Evolutionary conservation across 1,139 yeast genomes (phyloP).

Genomic region (Nakaseomyces sp.): DNA sequence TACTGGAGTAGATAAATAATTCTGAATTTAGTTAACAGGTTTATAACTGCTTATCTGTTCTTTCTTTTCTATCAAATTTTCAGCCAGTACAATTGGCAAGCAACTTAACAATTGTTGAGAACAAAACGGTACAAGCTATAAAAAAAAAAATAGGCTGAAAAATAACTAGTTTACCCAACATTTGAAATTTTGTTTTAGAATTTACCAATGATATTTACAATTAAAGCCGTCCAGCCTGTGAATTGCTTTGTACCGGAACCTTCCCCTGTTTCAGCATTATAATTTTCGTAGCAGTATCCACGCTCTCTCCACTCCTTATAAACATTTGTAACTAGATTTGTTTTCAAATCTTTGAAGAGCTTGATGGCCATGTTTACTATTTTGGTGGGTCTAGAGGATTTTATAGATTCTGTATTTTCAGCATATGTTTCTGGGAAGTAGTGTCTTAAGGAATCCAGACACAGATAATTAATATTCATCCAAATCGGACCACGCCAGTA

Average conservation of each 20-base stretch:
- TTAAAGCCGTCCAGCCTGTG: constrained; percentile 88
- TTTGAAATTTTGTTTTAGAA: too few relatives aligned
- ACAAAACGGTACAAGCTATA: too few relatives aligned
- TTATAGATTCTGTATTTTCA: constrained; percentile 11
- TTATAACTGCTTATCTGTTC: too few relatives aligned
- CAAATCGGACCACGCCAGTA: constrained; percentile 97
- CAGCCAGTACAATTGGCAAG: too few relatives aligned
- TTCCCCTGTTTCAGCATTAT: constrained; percentile 64
- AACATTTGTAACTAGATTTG: constrained; percentile 60
- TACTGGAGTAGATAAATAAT: too few relatives aligned
- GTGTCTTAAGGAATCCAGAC: constrained; percentile 57
- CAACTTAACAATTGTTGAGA: too few relatives aligned
- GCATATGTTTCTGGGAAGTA: constrained; percentile 36
- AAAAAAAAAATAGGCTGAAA: too few relatives aligned
- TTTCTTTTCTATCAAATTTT: too few relatives aligned
- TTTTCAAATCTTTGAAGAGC: constrained; percentile 51
- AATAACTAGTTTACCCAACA: too few relatives aligned
- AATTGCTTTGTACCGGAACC: constrained; percentile 84
- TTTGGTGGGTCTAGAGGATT: constrained; percentile 14
- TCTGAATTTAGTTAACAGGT: too few relatives aligned
- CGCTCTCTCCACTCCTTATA: constrained; percentile 59
- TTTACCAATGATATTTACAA: constrained; percentile 59
- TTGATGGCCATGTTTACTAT: constrained; percentile 32
- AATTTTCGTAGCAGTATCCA: constrained; percentile 89
- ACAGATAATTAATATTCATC: constrained; percentile 82